A percentile compares a stretch with the other conserved stretches of the same genome.
Evolutionary conservation across 257 asterid species (phyloP).

Genomic region (Nicotiana benthamiana): DNA sequence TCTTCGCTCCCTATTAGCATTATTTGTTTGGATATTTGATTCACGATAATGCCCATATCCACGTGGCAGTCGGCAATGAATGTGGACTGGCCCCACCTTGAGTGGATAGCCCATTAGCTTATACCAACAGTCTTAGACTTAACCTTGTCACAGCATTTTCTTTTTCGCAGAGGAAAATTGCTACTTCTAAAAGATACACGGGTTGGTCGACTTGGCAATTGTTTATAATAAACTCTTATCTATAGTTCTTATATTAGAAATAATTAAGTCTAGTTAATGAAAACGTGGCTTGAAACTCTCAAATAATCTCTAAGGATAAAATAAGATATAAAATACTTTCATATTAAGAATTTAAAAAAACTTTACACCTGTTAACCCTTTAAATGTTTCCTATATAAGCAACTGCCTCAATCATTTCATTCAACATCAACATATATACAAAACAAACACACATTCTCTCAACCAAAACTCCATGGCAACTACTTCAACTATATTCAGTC

Average conservation of each 20-base stretch:
- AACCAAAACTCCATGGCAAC: neutral
- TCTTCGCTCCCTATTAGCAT: too few species aligned
- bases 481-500: too few species aligned
- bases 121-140: too few species aligned
- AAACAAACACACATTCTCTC: neutral
- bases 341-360: neutral
- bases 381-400: neutral
- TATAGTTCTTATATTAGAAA: neutral
- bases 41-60: too few species aligned
- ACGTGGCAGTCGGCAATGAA: too few species aligned
- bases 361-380: neutral
- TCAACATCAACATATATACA: neutral
- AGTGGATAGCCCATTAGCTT: too few species aligned
- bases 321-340: neutral
- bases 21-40: too few species aligned
- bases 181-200: neutral
- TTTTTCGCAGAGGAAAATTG: neutral
- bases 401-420: neutral
- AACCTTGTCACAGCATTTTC: neutral
- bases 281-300: neutral
- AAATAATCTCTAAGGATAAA: neutral
- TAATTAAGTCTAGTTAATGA: neutral
- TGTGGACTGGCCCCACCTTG: too few species aligned
- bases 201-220: neutral
- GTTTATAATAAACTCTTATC: neutral